Base-by-base conservation (phyloP, 2,329 filamentous ascomycete genomes). In the Exutisphaerella laricina region DNA sequence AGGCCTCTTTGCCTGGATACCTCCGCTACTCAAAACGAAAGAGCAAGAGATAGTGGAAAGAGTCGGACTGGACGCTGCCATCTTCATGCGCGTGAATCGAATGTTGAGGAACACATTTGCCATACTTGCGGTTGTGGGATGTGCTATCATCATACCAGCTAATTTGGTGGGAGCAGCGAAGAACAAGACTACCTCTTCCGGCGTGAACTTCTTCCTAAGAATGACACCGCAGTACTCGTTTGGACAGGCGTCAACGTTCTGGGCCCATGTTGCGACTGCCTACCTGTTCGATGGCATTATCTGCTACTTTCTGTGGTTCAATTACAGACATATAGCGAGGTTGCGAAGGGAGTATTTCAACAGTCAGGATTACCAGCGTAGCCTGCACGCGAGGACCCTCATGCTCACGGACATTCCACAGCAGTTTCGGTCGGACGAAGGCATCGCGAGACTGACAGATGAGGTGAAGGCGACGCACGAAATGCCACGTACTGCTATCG, bases 61-160 rank as follows among this genome's bases (percentile, higher is more conserved):
- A 56, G 82, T 95, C 28, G 92, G 92, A 37, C 73, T 98, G 70
- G 92, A 98, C 66, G 92, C 89, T 6, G 84, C 85, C 6, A 70
- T 98, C 35, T 97, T 98, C 64, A 71, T 98, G 53, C 82, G 90
- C 39, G 89, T 96, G 58, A 79, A 82, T 37, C 77, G 82, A 54
- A 97, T 98, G 92, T 86, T 86, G 60, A 82, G 92, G 47, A 92
- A 95, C 62, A 85, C 97, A 51, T 95, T 97, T 61, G 61, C 85
- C 20, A 68, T 78, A 5, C 68, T 96, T 42, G 77, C 81, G 20
- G 51, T 94, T 5, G 65, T 94, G 22, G 88, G 85, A 13, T 83
- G 86, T 53, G 73, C 72, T 39, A 78, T 97, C 46, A 73, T 96
- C 51, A 80, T 96, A 28, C 92, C 92, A 0, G 70, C 94, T 57